A percentile compares a stretch with the other conserved stretches of the same genome.
phyloP scores from a whole-genome alignment of 768 basidiomycete species.

The Kwoniella botswanensis region DNA sequence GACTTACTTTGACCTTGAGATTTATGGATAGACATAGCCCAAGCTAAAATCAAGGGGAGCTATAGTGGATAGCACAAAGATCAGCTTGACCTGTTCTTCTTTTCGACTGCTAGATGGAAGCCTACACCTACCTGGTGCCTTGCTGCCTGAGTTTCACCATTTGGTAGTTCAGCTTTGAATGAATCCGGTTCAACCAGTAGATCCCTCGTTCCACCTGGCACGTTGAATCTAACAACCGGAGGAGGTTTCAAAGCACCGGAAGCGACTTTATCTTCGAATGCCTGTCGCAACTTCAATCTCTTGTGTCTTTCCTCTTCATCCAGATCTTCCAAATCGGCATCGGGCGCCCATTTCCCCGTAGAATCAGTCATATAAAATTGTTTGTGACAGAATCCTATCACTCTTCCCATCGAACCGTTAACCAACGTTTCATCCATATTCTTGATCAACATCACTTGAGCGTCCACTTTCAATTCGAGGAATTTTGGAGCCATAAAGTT shows the following conservation, averaged over 20 bases:
- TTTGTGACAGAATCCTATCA: conserved; percentile 69
- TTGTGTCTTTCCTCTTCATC: conserved; percentile 59
- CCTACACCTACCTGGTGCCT: conserved; percentile 71
- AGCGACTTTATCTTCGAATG: conserved; percentile 48
- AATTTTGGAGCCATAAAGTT: conserved; percentile 86
- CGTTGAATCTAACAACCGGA: conserved; percentile 79
- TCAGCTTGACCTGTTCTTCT: too few relatives aligned
- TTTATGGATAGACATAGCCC: conserved; percentile 99
- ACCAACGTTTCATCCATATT: conserved; percentile 88
- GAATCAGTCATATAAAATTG: conserved; percentile 37
- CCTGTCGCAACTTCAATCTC: conserved; percentile 43
- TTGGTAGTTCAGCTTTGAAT: conserved; percentile 89
- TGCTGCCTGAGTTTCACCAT: conserved; percentile 78
- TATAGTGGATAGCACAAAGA: conserved; percentile 49
- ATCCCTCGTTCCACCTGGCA: conserved; percentile 63
- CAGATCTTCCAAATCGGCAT: conserved; percentile 51
- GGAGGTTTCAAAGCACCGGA: conserved; percentile 52
- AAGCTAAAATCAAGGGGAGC: conserved; percentile 86
- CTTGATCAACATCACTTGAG: conserved; percentile 96
- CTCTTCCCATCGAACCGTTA: conserved; percentile 90
- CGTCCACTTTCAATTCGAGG: conserved; percentile 74
- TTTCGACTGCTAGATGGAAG: not conserved
- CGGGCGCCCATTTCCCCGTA: conserved; percentile 57
- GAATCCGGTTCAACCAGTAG: conserved; percentile 70
- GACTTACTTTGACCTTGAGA: conserved; percentile 83